Percentiles rank a stretch among this genome's conserved stretches.
Conservation (phyloP, 352 stramenopile species). For the Phytophthora macrochlamydospora region DNA sequence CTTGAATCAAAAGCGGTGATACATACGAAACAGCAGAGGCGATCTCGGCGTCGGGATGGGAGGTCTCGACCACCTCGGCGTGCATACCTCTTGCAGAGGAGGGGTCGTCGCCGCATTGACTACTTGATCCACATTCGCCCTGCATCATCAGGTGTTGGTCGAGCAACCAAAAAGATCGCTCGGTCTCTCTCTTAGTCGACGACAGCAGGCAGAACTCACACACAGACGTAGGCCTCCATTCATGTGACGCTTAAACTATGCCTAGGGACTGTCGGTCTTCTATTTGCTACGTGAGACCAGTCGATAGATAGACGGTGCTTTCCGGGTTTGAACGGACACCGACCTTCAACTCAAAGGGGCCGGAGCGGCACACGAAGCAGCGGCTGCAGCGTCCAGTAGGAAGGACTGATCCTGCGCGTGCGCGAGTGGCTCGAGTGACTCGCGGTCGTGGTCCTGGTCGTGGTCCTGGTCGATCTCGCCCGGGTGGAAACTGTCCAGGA, state of each 20-base stretch:
- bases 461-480: conserved; percentile 21
- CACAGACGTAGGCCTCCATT: neutral
- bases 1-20: conserved; percentile 37
- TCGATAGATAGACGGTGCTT: neutral
- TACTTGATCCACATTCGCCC: neutral
- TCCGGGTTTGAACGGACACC: too few species aligned
- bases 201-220: too few species aligned
- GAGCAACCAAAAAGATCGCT: neutral
- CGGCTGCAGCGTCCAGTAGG: conserved; percentile 4
- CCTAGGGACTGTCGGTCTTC: neutral
- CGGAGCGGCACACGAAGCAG: neutral
- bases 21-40: conserved; percentile 21
- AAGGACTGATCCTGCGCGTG: conserved; percentile 15
- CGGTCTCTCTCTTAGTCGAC: too few species aligned
- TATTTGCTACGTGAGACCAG: neutral
- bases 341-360: neutral
- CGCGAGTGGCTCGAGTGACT: conserved; percentile 8
- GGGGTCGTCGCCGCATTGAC: neutral
- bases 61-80: neutral
- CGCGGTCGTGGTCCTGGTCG: too few species aligned
- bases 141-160: neutral
- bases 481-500: conserved; percentile 28
- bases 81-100: neutral
- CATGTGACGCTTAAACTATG: neutral
- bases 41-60: neutral